Conservation (phyloP, 805 yeast species). For the Metschnikowia borealis region DNA sequence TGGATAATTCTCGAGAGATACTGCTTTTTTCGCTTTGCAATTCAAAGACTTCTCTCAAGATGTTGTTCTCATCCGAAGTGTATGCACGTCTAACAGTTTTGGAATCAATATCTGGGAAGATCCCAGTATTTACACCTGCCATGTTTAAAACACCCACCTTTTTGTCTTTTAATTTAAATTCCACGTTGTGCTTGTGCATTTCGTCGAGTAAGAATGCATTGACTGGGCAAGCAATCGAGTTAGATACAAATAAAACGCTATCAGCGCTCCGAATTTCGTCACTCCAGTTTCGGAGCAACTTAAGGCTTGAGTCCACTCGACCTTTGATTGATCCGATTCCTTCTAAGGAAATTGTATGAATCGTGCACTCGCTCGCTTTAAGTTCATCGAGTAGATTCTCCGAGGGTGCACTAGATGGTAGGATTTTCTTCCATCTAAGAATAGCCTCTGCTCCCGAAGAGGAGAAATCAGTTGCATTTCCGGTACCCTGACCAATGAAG, state of each 20-base stretch:
- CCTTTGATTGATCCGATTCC: slow-evolving; percentile 35
- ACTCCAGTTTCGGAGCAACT: slow-evolving; percentile 33
- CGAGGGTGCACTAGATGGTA: neutral
- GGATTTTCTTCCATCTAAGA: neutral
- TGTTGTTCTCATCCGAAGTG: slow-evolving; percentile 32
- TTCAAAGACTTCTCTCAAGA: slow-evolving; percentile 34
- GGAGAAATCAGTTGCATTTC: slow-evolving; percentile 23
- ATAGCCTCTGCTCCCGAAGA: neutral
- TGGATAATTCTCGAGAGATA: slow-evolving; percentile 14
- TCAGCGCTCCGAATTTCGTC: slow-evolving; percentile 26
- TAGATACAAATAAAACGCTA: slow-evolving; percentile 30
- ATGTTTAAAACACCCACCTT: slow-evolving; percentile 34
- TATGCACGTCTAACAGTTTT: slow-evolving; percentile 38
- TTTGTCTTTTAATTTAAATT: slow-evolving; percentile 11
- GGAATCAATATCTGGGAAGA: slow-evolving; percentile 28
- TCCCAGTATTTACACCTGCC: slow-evolving; percentile 34
- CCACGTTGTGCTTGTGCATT: slow-evolving; percentile 12
- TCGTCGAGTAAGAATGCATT: slow-evolving; percentile 27
- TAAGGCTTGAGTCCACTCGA: slow-evolving; percentile 23
- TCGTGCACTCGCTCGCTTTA: slow-evolving; percentile 17
- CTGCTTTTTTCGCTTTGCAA: slow-evolving; percentile 23
- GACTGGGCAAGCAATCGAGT: slow-evolving; percentile 33
- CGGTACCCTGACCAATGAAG: slow-evolving; percentile 35
- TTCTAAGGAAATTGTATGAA: slow-evolving; percentile 38
- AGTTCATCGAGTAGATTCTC: neutral